phyloP scores from a whole-genome alignment of 108 stramenopile species.

The Nitzschia sp. region DNA sequence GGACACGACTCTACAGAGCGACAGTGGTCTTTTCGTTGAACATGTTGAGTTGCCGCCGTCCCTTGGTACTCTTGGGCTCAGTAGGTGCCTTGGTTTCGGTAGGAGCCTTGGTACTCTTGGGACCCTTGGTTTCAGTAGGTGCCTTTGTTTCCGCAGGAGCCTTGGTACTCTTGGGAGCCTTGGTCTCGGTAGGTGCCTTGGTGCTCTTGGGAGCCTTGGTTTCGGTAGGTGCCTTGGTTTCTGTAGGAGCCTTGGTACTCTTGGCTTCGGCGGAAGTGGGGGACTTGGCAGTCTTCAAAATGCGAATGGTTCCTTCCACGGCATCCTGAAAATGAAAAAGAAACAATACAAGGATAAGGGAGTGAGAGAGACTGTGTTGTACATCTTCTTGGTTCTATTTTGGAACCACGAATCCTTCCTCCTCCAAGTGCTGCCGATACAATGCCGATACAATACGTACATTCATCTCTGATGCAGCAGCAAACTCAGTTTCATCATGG shows the following conservation, averaged over 20 bases:
- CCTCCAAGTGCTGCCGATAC: too few species aligned
- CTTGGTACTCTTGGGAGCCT: conserved; percentile 5
- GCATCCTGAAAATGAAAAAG: too few species aligned
- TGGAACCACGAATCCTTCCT: too few species aligned
- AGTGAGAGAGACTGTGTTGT: too few species aligned
- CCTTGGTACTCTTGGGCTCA: conserved; percentile 9
- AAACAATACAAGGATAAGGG: too few species aligned
- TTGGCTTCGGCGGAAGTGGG: neutral
- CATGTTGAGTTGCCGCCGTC: neutral
- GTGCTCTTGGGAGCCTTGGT: neutral
- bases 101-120: conserved; percentile 9
- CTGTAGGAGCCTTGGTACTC: conserved; percentile 1
- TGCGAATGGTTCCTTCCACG: too few species aligned
- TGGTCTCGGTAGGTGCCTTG: conserved; percentile 1
- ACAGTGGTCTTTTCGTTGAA: too few species aligned
- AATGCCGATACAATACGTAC: too few species aligned
- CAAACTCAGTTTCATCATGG: too few species aligned
- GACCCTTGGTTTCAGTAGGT: neutral
- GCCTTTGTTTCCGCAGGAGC: neutral
- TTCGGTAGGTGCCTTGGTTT: conserved; percentile 1
- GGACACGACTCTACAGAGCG: too few species aligned
- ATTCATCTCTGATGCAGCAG: too few species aligned
- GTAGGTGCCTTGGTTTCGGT: neutral
- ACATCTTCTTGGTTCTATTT: too few species aligned
- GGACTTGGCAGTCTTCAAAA: neutral